Percentiles rank a stretch among this genome's conserved stretches.
phyloP scores from a whole-genome alignment of 441 rosid species.

The Geranium incanum region DNA sequence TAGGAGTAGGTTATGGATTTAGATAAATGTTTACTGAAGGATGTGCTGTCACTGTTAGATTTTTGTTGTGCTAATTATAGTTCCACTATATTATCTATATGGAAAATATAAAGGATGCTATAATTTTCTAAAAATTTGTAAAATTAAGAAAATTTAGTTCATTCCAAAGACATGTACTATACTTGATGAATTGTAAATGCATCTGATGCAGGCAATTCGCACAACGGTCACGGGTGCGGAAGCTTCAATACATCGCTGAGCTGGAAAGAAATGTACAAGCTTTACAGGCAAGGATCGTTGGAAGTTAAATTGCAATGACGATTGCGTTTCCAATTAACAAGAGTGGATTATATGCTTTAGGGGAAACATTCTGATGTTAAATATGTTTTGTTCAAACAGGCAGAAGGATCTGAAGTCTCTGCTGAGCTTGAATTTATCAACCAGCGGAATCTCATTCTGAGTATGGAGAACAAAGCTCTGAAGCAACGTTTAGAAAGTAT shows the following conservation, averaged over 20 bases:
- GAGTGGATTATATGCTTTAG: background rate
- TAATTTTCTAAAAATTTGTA: background rate
- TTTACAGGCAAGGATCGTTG: constrained; percentile 56
- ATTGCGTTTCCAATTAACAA: background rate
- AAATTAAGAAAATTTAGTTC: background rate
- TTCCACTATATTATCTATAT: background rate
- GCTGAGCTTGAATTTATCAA: constrained; percentile 94
- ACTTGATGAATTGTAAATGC: constrained; percentile 17
- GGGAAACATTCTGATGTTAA: background rate
- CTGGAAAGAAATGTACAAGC: constrained; percentile 94
- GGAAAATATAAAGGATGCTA: background rate
- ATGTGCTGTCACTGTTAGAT: background rate
- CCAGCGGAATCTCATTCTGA: constrained; percentile 81
- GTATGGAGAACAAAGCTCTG: constrained; percentile 98
- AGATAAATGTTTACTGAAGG: background rate
- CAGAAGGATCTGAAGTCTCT: constrained; percentile 83
- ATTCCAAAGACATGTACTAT: constrained; percentile 4
- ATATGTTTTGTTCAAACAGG: constrained; percentile 35
- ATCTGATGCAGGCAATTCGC: constrained; percentile 83
- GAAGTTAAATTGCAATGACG: constrained; percentile 9
- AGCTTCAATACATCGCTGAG: constrained; percentile 99
- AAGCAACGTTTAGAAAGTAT: constrained; percentile 78
- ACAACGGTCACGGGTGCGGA: constrained; percentile 94
- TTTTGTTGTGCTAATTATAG: background rate
- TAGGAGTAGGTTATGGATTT: background rate